A percentile compares a stretch with the other conserved stretches of the same genome.
phyloP scores from a whole-genome alignment of 345 rosid species.

The Psidium friedrichsthalianum region DNA sequence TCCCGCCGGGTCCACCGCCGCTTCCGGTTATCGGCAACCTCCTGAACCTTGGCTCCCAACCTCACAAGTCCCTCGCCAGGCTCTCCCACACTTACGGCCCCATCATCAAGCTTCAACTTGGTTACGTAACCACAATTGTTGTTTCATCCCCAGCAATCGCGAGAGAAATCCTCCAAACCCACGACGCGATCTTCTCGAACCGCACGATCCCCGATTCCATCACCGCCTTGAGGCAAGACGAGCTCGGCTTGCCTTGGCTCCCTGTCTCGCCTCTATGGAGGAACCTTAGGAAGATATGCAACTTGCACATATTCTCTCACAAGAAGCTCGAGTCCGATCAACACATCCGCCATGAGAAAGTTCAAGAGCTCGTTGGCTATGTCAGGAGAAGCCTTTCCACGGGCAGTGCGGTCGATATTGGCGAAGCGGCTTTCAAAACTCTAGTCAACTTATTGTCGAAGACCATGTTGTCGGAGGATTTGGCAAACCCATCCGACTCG shows the following conservation, averaged over 20 bases:
- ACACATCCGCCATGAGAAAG: constrained; percentile 1
- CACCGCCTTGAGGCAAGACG: constrained; percentile 2
- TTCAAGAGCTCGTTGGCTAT: neutral
- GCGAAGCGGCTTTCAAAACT: constrained; percentile 3
- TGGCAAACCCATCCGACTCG: neutral
- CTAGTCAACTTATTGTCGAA: constrained; percentile 11
- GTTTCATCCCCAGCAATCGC: constrained; percentile 2
- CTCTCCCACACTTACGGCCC: constrained; percentile 26
- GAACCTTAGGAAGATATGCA: constrained; percentile 11
- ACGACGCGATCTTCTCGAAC: constrained; percentile 13
- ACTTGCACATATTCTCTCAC: constrained; percentile 3
- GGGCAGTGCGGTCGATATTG: constrained; percentile 2
- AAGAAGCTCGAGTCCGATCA: constrained; percentile 8
- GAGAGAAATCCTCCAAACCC: constrained; percentile 16
- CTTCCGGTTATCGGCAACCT: constrained; percentile 21
- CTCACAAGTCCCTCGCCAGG: constrained; percentile 21
- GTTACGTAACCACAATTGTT: constrained; percentile 14
- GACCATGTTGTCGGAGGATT: constrained; percentile 11
- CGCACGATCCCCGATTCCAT: constrained; percentile 10
- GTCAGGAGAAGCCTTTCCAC: neutral
- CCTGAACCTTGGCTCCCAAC: constrained; percentile 11
- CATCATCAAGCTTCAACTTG: constrained; percentile 22
- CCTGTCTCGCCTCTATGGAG: constrained; percentile 26
- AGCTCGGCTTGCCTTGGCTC: constrained; percentile 4
- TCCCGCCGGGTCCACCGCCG: constrained; percentile 22